Evolutionary conservation across 2,329 filamentous ascomycete genomes (phyloP).

Genomic region (Didymella segeticola): DNA sequence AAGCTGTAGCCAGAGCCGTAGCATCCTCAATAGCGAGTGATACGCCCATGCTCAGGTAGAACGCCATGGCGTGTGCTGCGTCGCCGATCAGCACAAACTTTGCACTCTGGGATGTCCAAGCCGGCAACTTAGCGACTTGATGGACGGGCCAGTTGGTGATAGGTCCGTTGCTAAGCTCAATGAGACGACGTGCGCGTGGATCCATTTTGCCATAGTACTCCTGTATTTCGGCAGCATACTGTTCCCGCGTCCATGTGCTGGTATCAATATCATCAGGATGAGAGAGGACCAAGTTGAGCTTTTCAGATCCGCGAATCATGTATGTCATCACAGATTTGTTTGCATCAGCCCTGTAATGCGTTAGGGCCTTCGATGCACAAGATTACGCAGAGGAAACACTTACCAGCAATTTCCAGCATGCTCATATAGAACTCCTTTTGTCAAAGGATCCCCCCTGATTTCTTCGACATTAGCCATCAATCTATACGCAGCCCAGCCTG

Average conservation of each 20-base stretch:
- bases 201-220: slow-evolving; percentile 12
- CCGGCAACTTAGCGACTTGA: slow-evolving; percentile 19
- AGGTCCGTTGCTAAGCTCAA: slow-evolving; percentile 12
- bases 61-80: slow-evolving; percentile 25
- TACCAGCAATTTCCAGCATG: slow-evolving; percentile 24
- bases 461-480: slow-evolving; percentile 19
- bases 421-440: slow-evolving; percentile 15
- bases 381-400: background rate
- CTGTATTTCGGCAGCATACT: slow-evolving; percentile 12
- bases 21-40: slow-evolving; percentile 29
- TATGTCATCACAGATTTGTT: slow-evolving; percentile 25
- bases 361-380: background rate
- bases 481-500: slow-evolving; percentile 25
- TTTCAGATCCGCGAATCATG: slow-evolving; percentile 23
- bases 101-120: slow-evolving; percentile 18
- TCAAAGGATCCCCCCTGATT: slow-evolving; percentile 14
- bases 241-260: slow-evolving; percentile 18
- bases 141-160: slow-evolving; percentile 24
- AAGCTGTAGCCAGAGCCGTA: slow-evolving; percentile 7
- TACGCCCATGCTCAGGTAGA: slow-evolving; percentile 28
- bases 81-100: slow-evolving; percentile 24
- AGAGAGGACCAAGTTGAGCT: slow-evolving; percentile 24
- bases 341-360: slow-evolving; percentile 7
- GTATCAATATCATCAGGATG: slow-evolving; percentile 24
- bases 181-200: slow-evolving; percentile 12